Percentiles rank a stretch among this genome's conserved stretches.
Evolutionary conservation across 2,329 filamentous ascomycete species (phyloP).

Genomic region (Annulohypoxylon truncatum): DNA sequence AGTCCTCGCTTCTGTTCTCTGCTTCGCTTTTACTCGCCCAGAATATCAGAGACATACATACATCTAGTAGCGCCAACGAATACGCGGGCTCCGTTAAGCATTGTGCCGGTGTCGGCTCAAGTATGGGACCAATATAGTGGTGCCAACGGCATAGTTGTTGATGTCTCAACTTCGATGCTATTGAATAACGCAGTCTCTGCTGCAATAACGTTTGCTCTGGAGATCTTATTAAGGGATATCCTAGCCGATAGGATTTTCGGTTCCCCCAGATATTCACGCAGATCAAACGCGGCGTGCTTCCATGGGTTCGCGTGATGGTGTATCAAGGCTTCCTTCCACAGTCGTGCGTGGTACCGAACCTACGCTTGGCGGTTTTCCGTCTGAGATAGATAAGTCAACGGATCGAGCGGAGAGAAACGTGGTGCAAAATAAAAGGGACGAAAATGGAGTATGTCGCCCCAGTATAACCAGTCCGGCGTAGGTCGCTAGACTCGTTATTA

Average conservation of each 20-base stretch:
- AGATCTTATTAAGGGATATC: conserved; percentile 39
- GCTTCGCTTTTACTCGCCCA: background rate
- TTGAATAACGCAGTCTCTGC: conserved; percentile 6
- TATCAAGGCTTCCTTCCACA: conserved; percentile 13
- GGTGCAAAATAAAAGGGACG: conserved; percentile 38
- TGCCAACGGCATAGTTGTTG: conserved; percentile 8
- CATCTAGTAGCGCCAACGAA: conserved; percentile 18
- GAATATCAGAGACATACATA: background rate
- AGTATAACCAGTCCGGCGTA: background rate
- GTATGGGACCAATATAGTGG: conserved; percentile 1
- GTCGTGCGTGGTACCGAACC: conserved; percentile 19
- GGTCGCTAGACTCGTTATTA: conserved; percentile 20
- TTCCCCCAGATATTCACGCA: conserved; percentile 34
- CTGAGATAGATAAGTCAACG: conserved; percentile 26
- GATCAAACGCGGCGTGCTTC: conserved; percentile 37
- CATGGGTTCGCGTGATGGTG: conserved; percentile 25
- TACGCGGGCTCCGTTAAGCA: conserved; percentile 10
- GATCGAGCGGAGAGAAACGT: conserved; percentile 31
- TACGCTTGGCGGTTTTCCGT: conserved; percentile 20
- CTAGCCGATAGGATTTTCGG: conserved; percentile 35
- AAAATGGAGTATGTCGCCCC: conserved; percentile 32
- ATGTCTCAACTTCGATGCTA: background rate
- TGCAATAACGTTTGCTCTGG: conserved; percentile 18
- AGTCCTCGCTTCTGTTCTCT: background rate
- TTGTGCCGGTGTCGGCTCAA: conserved; percentile 5